A percentile compares a stretch with the other conserved stretches of the same genome.
Evolutionary conservation across 2,329 filamentous ascomycete genomes (phyloP).

Genomic region (Beauveria asiatica): DNA sequence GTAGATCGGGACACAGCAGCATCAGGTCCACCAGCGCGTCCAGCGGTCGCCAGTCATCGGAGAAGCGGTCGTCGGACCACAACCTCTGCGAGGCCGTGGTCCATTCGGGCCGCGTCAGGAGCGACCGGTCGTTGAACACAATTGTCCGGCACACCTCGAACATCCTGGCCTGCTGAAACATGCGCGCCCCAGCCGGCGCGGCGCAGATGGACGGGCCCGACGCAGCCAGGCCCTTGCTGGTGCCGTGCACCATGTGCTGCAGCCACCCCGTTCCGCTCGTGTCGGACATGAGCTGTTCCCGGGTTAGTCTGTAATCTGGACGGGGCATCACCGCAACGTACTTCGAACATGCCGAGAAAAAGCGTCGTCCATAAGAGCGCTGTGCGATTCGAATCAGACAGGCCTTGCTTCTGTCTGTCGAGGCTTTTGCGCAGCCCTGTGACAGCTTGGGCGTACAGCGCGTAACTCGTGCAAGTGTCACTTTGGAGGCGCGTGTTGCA

Average conservation of each 20-base stretch:
- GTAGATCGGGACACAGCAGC: conserved; percentile 22
- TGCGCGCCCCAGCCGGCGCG: conserved; percentile 17
- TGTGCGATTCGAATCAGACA: conserved; percentile 11
- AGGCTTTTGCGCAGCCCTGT: conserved; percentile 13
- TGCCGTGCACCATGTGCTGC: conserved; percentile 27
- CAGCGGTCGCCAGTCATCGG: conserved; percentile 13
- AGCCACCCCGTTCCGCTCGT: conserved; percentile 24
- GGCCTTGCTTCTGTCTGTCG: conserved; percentile 14
- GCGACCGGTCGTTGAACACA: conserved; percentile 22
- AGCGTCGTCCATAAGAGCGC: conserved; percentile 24
- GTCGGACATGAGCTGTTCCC: conserved; percentile 23
- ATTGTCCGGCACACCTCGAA: conserved; percentile 26
- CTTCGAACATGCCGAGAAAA: conserved; percentile 27
- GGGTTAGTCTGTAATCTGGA: not conserved
- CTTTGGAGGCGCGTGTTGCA: conserved; percentile 2
- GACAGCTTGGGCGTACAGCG: conserved; percentile 21
- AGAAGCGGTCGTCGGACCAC: not conserved
- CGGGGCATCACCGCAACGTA: conserved; percentile 2
- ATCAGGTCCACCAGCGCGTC: conserved; percentile 24
- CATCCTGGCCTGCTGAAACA: conserved; percentile 23
- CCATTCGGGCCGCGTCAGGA: conserved; percentile 21
- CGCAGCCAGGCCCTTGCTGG: conserved; percentile 22
- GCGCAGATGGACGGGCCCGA: conserved; percentile 19
- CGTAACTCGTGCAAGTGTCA: conserved; percentile 13
- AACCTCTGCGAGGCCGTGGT: not conserved